Evolutionary conservation across 441 rosid genomes (phyloP).

Genomic region (Aquilaria agallochum): DNA sequence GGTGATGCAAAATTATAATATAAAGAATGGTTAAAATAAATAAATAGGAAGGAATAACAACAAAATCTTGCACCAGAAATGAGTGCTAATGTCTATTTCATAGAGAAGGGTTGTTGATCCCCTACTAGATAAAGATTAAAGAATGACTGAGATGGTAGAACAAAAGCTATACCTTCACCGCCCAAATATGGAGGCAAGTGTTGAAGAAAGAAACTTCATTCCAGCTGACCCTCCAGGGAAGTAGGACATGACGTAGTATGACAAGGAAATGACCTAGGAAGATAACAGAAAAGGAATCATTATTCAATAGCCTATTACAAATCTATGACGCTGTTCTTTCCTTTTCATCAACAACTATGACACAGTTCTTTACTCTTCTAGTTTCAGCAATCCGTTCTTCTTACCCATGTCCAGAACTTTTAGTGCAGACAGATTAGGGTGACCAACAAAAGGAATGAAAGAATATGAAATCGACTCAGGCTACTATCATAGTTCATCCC

Average conservation of each 20-base stretch:
- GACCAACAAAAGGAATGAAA: too few relatives aligned
- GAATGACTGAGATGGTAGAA: background rate
- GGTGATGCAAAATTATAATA: background rate
- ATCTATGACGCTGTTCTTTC: too few relatives aligned
- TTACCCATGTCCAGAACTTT: slow-evolving; percentile 4
- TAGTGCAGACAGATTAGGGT: too few relatives aligned
- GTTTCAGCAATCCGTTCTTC: background rate
- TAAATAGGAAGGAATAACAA: background rate
- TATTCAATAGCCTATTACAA: background rate
- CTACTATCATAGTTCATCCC: slow-evolving; percentile 1
- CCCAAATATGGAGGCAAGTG: slow-evolving; percentile 42
- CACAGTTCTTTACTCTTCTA: too few relatives aligned
- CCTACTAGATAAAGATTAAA: background rate
- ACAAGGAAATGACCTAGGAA: slow-evolving; percentile 47
- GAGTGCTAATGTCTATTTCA: background rate
- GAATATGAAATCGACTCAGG: background rate
- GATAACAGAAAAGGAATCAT: slow-evolving; percentile 9
- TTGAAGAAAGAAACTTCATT: slow-evolving; percentile 47
- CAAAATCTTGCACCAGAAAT: background rate
- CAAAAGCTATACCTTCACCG: slow-evolving; percentile 25
- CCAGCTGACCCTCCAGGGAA: slow-evolving; percentile 73
- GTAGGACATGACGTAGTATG: slow-evolving; percentile 57
- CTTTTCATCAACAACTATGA: too few relatives aligned
- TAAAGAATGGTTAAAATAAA: background rate
- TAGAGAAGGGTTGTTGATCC: background rate